Evolutionary conservation across 345 rosid species (phyloP), one percentile per base, ranked within the genome.

Genomic region (Hibiscus tridactylites): DNA sequence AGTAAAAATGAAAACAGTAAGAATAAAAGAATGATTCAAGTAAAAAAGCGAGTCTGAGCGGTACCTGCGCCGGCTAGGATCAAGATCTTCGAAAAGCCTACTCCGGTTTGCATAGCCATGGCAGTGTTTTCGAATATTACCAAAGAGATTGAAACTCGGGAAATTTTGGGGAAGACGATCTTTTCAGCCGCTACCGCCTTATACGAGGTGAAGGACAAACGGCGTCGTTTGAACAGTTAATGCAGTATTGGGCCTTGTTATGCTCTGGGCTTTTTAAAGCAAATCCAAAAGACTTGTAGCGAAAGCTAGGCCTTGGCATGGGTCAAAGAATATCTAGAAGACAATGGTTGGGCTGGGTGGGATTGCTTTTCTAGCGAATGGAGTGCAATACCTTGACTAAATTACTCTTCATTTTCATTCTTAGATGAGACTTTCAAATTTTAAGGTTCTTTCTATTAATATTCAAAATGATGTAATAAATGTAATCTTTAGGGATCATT

Each of bases 41-140:
- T 47, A 61, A 64, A 16, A 58, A 5, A 49, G 12, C 47, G 33
- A 24, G 42, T 68, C 62, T 13, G 52, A 74, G 46, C 65, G 6
- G n/a, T 77, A 84, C 98, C 97, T 74, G 96, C 96, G 77, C 97
- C 97, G 72, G 81, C 96, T 56, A 94, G 71, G 80, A 94, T 3
- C 64, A 94, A 56, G 79, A 94, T 85, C 89, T 68, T 87, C 10
- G 93, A 85, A 26, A 90, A 70, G 49, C 98, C 83, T 16, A 94
- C 71, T 61, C 97, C 95, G 4, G 88, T 47, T 79, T 91, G 97
- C 92, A 90, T 70, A 70, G 96, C 90, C 97, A 94, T 94, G 76
- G 70, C 74, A 28, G 12, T 4, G 74, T 26, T 46, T n/a, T 67
- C 35, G 42, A 50, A 49, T 5, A 24, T 47, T 47, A 26, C 57